phyloP scores from a whole-genome alignment of 2,329 filamentous ascomycete genomes.

The Colletotrichum eleusines region DNA sequence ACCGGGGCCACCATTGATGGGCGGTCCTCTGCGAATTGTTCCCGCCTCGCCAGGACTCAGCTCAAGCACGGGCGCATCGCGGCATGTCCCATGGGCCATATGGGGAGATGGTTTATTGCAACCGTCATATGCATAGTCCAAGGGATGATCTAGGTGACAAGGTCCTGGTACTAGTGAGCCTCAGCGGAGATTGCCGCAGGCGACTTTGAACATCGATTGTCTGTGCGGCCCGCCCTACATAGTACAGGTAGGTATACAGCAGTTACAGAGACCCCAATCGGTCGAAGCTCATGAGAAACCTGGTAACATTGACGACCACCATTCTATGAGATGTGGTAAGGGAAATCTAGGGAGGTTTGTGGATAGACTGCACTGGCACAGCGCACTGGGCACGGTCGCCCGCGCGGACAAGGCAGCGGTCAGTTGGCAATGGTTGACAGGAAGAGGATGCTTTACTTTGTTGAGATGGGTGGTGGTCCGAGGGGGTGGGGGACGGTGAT shows the following conservation, averaged over 20 bases:
- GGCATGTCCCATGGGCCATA: constrained; percentile 22
- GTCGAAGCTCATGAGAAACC: constrained; percentile 30
- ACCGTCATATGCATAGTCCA: constrained; percentile 29
- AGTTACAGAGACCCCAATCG: constrained; percentile 27
- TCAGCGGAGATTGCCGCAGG: constrained; percentile 39
- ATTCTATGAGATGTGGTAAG: background rate
- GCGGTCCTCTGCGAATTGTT: constrained; percentile 16
- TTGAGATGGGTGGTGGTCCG: background rate
- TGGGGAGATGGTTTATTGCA: constrained; percentile 22
- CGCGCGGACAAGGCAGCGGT: constrained; percentile 19
- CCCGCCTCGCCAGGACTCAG: constrained; percentile 32
- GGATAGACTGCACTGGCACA: constrained; percentile 8
- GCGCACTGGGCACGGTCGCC: background rate
- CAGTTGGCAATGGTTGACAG: background rate
- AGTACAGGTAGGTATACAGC: too few species aligned
- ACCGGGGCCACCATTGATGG: constrained; percentile 27
- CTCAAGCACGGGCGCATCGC: constrained; percentile 32
- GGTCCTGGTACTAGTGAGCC: constrained; percentile 20
- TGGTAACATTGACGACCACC: constrained; percentile 28
- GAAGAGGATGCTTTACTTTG: constrained; percentile 12
- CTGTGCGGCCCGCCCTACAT: constrained; percentile 31
- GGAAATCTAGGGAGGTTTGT: too few species aligned
- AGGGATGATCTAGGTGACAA: constrained; percentile 13
- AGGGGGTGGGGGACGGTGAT: background rate
- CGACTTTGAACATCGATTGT: constrained; percentile 28